phyloP scores from a whole-genome alignment of 257 asterid species.

The Jaltomata sinuosa region DNA sequence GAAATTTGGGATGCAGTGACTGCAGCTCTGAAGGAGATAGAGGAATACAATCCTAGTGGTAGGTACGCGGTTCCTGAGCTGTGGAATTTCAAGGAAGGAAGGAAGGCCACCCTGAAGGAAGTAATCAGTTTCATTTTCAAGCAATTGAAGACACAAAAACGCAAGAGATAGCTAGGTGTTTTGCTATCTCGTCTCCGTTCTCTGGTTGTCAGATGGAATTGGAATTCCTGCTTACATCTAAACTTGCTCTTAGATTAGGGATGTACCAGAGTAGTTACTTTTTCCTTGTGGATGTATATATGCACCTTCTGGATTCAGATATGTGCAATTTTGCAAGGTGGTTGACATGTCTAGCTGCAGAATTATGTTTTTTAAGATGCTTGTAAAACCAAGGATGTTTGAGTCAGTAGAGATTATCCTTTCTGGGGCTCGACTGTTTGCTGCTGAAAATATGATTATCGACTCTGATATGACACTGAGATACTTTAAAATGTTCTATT shows the following conservation, averaged over 20 bases:
- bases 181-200: background rate
- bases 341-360: too few relatives aligned
- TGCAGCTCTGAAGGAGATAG: slow-evolving; percentile 24
- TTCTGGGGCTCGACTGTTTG: background rate
- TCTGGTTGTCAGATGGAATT: background rate
- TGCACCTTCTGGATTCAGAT: background rate
- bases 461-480: background rate
- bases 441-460: background rate
- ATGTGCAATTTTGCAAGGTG: background rate
- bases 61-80: slow-evolving; percentile 33
- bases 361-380: background rate
- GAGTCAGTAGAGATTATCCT: background rate
- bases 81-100: slow-evolving; percentile 33
- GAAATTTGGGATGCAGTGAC: slow-evolving; percentile 18
- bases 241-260: background rate
- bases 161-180: slow-evolving; percentile 5
- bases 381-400: background rate
- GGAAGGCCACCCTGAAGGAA: slow-evolving; percentile 42
- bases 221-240: background rate
- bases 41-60: slow-evolving; percentile 38
- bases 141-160: slow-evolving; percentile 22
- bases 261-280: background rate
- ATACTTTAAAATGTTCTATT: background rate
- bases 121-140: slow-evolving; percentile 20
- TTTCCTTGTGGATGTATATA: background rate